Evolutionary conservation across 2,329 filamentous ascomycete species (phyloP), one percentile per base, ranked within the genome.

Genomic region (Rhexocercosporidium sp.): DNA sequence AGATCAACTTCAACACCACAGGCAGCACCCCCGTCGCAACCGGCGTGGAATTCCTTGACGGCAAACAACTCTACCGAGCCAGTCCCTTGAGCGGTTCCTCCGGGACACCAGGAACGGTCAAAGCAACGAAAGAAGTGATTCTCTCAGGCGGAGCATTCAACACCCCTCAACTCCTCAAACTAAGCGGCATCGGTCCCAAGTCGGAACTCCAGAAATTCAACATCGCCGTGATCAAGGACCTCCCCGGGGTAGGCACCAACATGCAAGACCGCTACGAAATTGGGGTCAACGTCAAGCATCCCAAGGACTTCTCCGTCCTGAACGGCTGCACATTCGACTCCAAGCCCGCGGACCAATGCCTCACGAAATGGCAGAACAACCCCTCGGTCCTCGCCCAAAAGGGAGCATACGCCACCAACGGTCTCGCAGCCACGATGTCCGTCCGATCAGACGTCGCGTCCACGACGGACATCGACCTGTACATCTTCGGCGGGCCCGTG

Each of bases 201-300:
- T 74, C 67, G 1, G 80, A 82, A 73, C 77, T 83, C 4, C 22
- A 73, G 27, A 70, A 70, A 39, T 73, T 84, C 71, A 75, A 79
- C 41, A 88, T 90, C 68, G 76, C 80, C 1, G 79, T 88, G 2
- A 71, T 89, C 39, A 86, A 64, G 3, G 82, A 90, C 72, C 81
- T 88, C 1, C 88, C 87, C 0, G 88, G 91, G 8, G 88, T 92
- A n/a, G 89, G 88, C 44, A 82, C 80, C 31, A 89, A 90, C 76
- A 79, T 89, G 1, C 82, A 86, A 84, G 71, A 82, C 83, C 64
- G 84, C 66, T 85, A 85, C 74, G 85, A 84, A 74, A 81, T 84
- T 59, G 77, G 78, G 18, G 77, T 85, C 27, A 76, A 82, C 41
- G 83, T 81, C 39, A 79, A 83, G 8, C 71, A 78, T 5, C 79